These are phyloP conservation scores for Lecanicillium sp. DNA, from an alignment of 2,329 filamentous ascomycete genomes.

Conservation along the genomic window DNA sequence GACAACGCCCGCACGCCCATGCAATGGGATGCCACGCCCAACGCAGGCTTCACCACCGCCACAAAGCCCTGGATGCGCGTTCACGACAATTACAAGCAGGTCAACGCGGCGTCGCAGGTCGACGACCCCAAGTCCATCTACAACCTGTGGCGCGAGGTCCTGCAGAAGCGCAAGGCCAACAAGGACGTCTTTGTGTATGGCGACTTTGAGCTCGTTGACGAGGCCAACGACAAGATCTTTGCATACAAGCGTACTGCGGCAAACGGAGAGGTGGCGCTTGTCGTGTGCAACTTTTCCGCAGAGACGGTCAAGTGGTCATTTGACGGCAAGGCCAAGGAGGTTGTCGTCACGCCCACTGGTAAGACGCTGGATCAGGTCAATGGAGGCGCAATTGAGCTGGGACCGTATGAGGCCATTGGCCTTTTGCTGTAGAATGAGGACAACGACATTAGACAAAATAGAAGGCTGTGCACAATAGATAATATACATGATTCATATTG, in stretches of 20 bases:
- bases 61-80: constrained; percentile 62
- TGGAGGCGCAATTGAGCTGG: constrained; percentile 20
- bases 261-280: constrained; percentile 23
- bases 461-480: neutral
- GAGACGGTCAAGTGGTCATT: constrained; percentile 23
- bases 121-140: constrained; percentile 43
- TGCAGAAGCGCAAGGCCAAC: constrained; percentile 52
- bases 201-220: constrained; percentile 33
- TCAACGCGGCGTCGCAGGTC: constrained; percentile 54
- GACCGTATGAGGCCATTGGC: constrained; percentile 28
- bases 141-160: constrained; percentile 52
- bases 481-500: no score
- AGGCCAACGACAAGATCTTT: constrained; percentile 26
- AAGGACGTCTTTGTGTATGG: constrained; percentile 62
- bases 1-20: constrained; percentile 68
- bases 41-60: constrained; percentile 57
- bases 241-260: constrained; percentile 27
- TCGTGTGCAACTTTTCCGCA: constrained; percentile 31
- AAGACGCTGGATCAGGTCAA: constrained; percentile 20
- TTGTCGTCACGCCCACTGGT: constrained; percentile 25
- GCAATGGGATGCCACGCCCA: constrained; percentile 55
- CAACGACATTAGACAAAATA: neutral
- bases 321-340: constrained; percentile 19
- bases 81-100: constrained; percentile 51
- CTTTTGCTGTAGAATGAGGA: constrained; percentile 18